Evolutionary conservation across 176 grass and related monocot species (phyloP).

Genomic region (Phoenix roebelenii): DNA sequence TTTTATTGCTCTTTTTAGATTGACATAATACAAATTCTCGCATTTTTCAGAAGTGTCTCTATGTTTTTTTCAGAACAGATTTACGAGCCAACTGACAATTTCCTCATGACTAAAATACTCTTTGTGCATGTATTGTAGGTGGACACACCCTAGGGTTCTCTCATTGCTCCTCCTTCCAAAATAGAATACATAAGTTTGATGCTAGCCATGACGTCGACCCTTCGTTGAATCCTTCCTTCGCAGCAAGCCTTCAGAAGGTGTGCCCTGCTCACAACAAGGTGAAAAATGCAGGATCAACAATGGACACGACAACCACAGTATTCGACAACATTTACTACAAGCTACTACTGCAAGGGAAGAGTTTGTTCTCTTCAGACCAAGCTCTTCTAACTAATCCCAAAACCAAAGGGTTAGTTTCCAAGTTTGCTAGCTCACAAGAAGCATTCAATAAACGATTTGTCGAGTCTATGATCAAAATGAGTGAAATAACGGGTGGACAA

Average conservation of each 20-base stretch:
- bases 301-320: conserved; percentile 45
- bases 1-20: too few species aligned
- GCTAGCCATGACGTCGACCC: conserved; percentile 31
- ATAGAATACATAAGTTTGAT: conserved; percentile 46
- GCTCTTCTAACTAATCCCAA: conserved; percentile 69
- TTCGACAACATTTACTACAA: conserved; percentile 91
- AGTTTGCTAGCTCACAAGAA: conserved; percentile 51
- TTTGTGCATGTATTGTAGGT: conserved; percentile 19
- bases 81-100: too few species aligned
- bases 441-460: conserved; percentile 52
- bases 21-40: too few species aligned
- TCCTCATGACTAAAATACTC: too few species aligned
- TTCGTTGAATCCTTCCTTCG: conserved; percentile 52
- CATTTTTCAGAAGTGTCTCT: too few species aligned
- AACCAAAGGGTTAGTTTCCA: conserved; percentile 37
- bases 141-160: conserved; percentile 87
- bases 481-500: conserved; percentile 41
- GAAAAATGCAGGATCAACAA: conserved; percentile 34
- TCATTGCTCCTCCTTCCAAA: conserved; percentile 87
- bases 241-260: conserved; percentile 33
- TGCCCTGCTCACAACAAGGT: conserved; percentile 69
- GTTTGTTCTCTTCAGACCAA: conserved; percentile 63
- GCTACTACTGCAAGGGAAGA: conserved; percentile 43
- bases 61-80: too few species aligned
- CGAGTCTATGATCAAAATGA: conserved; percentile 72